Conservation (phyloP, 2,329 filamentous ascomycete species). For the Monilinia fructicola region DNA sequence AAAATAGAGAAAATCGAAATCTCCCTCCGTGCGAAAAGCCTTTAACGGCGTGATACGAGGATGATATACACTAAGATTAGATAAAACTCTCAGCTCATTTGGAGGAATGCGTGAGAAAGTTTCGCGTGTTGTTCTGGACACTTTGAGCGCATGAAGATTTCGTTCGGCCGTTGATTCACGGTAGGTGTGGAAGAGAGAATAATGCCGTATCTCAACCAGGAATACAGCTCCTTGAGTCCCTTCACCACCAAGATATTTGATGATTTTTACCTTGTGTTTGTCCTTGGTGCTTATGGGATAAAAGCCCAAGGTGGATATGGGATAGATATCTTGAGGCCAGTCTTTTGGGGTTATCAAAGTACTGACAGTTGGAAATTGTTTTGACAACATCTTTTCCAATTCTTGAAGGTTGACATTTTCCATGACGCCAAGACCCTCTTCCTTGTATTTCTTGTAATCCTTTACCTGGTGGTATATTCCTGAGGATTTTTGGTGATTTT, state of each 20-base stretch:
- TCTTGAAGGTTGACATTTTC: background rate
- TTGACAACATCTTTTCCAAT: background rate
- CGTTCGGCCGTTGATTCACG: background rate
- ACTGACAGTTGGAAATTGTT: background rate
- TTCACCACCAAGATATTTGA: background rate
- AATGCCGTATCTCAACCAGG: background rate
- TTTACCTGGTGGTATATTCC: background rate
- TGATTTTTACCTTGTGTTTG: background rate
- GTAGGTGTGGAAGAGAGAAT: fast-evolving
- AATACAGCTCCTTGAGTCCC: background rate
- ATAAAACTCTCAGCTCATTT: background rate
- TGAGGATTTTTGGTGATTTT: background rate
- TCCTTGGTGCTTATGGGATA: background rate
- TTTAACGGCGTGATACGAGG: background rate
- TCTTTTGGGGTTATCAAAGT: background rate
- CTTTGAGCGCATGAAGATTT: background rate
- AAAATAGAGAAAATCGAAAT: background rate
- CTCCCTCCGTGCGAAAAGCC: background rate
- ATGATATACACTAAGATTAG: background rate
- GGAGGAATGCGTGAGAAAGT: background rate
- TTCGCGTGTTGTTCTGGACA: background rate
- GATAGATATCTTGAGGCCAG: background rate
- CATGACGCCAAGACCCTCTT: background rate
- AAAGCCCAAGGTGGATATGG: background rate
- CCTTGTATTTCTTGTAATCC: background rate